Percentiles rank a stretch among this genome's conserved stretches.
Evolutionary conservation across 148 eudicot genomes (phyloP).

Genomic region (Arctostaphylos glauca): DNA sequence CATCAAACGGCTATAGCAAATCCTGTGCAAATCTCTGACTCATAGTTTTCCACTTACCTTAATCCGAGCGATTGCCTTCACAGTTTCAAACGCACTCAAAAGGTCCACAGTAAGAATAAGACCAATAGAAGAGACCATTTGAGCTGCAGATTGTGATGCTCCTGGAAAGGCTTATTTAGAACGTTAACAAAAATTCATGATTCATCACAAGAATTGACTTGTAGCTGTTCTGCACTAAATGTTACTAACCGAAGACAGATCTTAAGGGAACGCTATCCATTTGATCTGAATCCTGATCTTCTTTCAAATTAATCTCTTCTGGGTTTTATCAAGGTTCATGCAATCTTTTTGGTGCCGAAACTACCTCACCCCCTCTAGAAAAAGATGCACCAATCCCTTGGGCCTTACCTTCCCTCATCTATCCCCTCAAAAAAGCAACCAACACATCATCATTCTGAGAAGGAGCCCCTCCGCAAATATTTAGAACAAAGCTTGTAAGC

Average conservation of each 20-base stretch:
- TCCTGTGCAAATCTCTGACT: background rate
- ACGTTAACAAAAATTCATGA: background rate
- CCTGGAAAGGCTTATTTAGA: too few relatives aligned
- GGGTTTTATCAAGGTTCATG: background rate
- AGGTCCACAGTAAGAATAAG: too few relatives aligned
- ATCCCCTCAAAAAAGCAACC: background rate
- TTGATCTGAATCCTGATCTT: background rate
- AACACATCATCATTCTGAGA: too few relatives aligned
- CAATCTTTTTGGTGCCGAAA: slow-evolving; percentile 1
- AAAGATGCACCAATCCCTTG: slow-evolving; percentile 1
- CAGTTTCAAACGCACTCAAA: too few relatives aligned
- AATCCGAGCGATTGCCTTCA: background rate
- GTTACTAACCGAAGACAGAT: background rate
- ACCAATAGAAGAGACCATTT: too few relatives aligned
- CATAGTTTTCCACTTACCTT: background rate
- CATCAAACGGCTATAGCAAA: background rate
- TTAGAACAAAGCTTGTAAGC: background rate
- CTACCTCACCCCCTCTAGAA: background rate
- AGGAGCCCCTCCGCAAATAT: background rate
- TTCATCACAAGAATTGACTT: background rate
- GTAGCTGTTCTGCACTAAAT: background rate
- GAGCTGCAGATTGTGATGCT: too few relatives aligned
- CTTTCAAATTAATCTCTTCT: background rate
- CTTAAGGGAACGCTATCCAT: too few relatives aligned
- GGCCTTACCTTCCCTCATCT: background rate